Evolutionary conservation across 2,329 filamentous ascomycete genomes (phyloP).

Genomic region (Colletotrichum acutatum): DNA sequence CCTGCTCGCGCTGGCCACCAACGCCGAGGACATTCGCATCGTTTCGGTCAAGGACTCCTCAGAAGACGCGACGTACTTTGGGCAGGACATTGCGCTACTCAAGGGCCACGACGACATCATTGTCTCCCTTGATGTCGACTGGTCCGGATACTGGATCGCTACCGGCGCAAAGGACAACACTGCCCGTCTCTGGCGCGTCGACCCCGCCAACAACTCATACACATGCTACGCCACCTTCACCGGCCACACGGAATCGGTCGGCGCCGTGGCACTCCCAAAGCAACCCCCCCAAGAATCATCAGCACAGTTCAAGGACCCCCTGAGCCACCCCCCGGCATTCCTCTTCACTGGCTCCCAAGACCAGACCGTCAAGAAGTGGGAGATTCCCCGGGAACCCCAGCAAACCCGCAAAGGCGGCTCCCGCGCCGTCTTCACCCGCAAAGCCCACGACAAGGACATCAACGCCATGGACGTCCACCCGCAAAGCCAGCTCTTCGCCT

Average conservation of each 20-base stretch:
- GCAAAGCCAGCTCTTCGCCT: slow-evolving; percentile 84
- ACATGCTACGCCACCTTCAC: slow-evolving; percentile 85
- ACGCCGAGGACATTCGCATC: slow-evolving; percentile 91
- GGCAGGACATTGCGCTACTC: slow-evolving; percentile 86
- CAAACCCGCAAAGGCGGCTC: slow-evolving; percentile 63
- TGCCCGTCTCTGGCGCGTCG: slow-evolving; percentile 88
- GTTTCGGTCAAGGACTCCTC: slow-evolving; percentile 72
- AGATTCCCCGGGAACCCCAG: slow-evolving; percentile 71
- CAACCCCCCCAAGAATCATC: slow-evolving; percentile 74
- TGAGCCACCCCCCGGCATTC: slow-evolving; percentile 84
- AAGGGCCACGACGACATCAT: slow-evolving; percentile 96
- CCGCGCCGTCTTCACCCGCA: slow-evolving; percentile 84
- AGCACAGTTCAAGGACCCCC: slow-evolving; percentile 76
- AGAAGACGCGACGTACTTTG: slow-evolving; percentile 72
- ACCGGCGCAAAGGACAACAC: slow-evolving; percentile 98
- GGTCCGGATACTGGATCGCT: slow-evolving; percentile 96
- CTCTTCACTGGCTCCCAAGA: slow-evolving; percentile 94
- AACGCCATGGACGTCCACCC: slow-evolving; percentile 90
- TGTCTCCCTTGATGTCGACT: slow-evolving; percentile 92
- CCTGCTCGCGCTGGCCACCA: slow-evolving; percentile 89
- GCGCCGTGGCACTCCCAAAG: slow-evolving; percentile 86
- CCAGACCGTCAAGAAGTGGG: slow-evolving; percentile 94
- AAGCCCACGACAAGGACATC: slow-evolving; percentile 99
- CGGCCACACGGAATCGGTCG: slow-evolving; percentile 93
- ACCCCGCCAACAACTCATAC: slow-evolving; percentile 79